These are phyloP conservation scores for Balamuthia mandrillaris DNA, from an alignment of 208 protist species.

Conservation along the genomic window DNA sequence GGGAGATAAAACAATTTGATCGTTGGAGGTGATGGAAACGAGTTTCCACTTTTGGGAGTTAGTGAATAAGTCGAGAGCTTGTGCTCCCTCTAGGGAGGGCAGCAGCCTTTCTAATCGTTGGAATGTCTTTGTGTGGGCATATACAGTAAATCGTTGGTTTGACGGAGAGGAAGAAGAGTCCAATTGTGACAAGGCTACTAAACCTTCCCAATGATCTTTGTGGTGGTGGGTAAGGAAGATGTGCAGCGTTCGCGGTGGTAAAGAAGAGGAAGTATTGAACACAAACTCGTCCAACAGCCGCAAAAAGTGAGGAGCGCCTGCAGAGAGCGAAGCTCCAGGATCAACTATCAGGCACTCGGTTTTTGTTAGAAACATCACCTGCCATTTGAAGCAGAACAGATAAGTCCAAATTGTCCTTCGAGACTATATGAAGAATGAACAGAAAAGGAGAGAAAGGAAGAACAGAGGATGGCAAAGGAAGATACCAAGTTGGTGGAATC, in stretches of 20 bases:
- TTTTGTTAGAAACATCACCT: neutral
- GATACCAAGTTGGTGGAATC: neutral
- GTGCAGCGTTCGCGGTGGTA: neutral
- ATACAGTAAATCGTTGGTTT: neutral
- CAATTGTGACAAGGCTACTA: neutral
- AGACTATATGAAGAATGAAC: neutral
- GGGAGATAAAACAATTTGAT: neutral
- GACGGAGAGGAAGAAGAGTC: neutral
- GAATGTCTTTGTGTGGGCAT: neutral
- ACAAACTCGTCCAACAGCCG: neutral
- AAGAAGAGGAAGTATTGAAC: neutral
- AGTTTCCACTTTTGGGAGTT: neutral
- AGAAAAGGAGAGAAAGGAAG: neutral
- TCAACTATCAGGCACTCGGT: neutral
- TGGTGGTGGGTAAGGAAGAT: slow-evolving; percentile 30
- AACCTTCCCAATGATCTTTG: neutral
- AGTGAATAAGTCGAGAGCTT: neutral
- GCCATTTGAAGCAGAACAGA: neutral
- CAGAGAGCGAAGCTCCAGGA: neutral
- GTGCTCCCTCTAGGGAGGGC: neutral
- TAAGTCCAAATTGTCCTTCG: neutral
- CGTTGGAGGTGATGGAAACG: neutral
- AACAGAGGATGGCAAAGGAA: too few species aligned
- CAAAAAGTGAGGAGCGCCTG: neutral
- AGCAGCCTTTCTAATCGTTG: neutral